Evolutionary conservation across 257 asterid species (phyloP).

Genomic region (Solanum tacnaense): DNA sequence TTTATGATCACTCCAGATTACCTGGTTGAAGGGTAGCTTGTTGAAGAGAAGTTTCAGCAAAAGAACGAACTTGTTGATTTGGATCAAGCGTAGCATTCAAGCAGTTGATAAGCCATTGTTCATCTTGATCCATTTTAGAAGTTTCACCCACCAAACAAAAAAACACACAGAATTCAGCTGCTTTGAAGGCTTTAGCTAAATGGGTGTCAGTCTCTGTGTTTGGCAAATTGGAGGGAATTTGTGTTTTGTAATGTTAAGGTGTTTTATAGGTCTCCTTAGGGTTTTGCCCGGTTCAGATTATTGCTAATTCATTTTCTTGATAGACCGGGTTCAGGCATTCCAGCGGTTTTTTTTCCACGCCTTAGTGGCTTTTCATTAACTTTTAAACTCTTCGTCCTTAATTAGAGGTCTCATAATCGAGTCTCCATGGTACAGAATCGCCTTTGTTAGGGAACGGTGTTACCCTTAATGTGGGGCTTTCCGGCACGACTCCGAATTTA

Average conservation of each 20-base stretch:
- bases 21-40: slow-evolving; percentile 95
- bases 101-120: slow-evolving; percentile 76
- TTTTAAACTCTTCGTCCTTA: neutral
- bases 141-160: neutral
- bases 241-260: slow-evolving; percentile 26
- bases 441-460: too few species aligned
- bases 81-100: slow-evolving; percentile 85
- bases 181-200: neutral
- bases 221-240: slow-evolving; percentile 42
- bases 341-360: neutral
- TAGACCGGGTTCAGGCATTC: neutral
- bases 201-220: neutral
- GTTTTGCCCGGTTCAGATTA: neutral
- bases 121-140: slow-evolving; percentile 58
- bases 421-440: too few species aligned
- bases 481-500: rapidly evolving
- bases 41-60: slow-evolving; percentile 82
- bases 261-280: slow-evolving; percentile 4
- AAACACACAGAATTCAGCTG: neutral
- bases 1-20: neutral
- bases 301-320: neutral
- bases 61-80: slow-evolving; percentile 64
- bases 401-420: neutral
- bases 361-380: neutral
- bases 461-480: rapidly evolving